phyloP scores from a whole-genome alignment of 352 stramenopile genomes.

The Phytophthora lateralis region DNA sequence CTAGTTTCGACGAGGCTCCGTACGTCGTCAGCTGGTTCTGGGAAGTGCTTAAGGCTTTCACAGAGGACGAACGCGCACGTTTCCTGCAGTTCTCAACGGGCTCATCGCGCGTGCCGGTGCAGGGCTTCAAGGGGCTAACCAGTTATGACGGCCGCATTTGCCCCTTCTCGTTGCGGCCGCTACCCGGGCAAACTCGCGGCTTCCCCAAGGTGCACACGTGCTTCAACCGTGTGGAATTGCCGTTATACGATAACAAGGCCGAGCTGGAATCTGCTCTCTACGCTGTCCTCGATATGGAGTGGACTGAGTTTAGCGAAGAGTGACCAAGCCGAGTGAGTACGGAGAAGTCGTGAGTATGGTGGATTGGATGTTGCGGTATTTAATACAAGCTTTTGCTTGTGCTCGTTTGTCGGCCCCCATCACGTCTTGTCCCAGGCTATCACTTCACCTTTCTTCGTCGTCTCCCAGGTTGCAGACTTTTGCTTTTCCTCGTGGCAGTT shows the following conservation, averaged over 20 bases:
- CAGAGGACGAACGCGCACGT: conserved; percentile 74
- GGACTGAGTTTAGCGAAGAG: conserved; percentile 93
- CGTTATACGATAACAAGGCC: conserved; percentile 80
- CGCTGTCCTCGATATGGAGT: conserved; percentile 95
- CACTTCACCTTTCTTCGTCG: neutral
- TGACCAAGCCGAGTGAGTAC: conserved; percentile 19
- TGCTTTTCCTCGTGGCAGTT: conserved; percentile 6
- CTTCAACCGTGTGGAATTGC: conserved; percentile 85
- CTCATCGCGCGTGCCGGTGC: conserved; percentile 84
- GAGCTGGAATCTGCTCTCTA: conserved; percentile 95
- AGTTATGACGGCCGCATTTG: conserved; percentile 87
- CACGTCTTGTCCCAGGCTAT: conserved; percentile 9
- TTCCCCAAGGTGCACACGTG: conserved; percentile 85
- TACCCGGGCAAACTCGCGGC: conserved; percentile 62
- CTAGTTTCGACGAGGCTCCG: conserved; percentile 51
- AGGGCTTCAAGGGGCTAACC: conserved; percentile 82
- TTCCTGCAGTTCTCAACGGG: conserved; percentile 90
- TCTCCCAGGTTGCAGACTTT: neutral
- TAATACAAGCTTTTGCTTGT: conserved; percentile 18
- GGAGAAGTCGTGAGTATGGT: neutral
- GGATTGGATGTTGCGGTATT: conserved; percentile 29
- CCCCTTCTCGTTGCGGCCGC: conserved; percentile 64
- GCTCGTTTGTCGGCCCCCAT: conserved; percentile 12
- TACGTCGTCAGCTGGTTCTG: conserved; percentile 78
- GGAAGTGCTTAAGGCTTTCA: conserved; percentile 62